Base-by-base conservation (phyloP, 179 eudicot genomes). In the Sideroxylon spinosum region DNA sequence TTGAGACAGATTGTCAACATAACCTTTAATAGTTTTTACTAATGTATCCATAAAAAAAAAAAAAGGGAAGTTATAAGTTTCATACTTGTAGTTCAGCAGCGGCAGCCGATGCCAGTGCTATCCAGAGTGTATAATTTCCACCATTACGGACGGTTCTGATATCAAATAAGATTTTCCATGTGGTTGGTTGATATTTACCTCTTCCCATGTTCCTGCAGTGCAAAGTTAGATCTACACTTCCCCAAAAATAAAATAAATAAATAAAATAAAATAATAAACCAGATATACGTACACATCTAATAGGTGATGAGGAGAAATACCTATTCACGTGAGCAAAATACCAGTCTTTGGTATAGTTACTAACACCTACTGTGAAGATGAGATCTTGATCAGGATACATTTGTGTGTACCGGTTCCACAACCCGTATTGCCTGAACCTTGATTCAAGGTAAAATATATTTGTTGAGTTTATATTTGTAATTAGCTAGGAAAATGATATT, bases 401-500 rank as follows among this genome's bases (percentile, higher is more conserved):
- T 53, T 92, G 90, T 0, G 88, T 77, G 78, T 91, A 92, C 11
- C 89, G 83, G 26, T 92, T 89, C 97, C 97, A 92, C 53, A 92
- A 81, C 8, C 93, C 97, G 16, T 91, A 92, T 78, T 92, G 97
- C 75, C 93, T 85, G 77, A 77, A 91, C 86, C 93, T 90, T 88
- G 78, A 72, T 29, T 23, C 22, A 29, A 13, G 3, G 37, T 32
- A 19, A 3, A 0, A n/a, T 14, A 32, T 14, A 32, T 60, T 48
- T 73, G 29, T 7, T 46, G 29, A 13, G 16, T 25, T 29, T 11
- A 11, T 26, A 9, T 14, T 11, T 16, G 22, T 56, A n/a, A 59
- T 12, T 73, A 23, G 17, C 9, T 29, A 4, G n/a, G n/a, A 14
- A 65, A 2, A 14, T 20, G 17, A 44, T 60, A 32, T 32, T 32